Evolutionary conservation across 345 rosid genomes (phyloP), one percentile per base, ranked within the genome.

Genomic region (Trapa incisa): DNA sequence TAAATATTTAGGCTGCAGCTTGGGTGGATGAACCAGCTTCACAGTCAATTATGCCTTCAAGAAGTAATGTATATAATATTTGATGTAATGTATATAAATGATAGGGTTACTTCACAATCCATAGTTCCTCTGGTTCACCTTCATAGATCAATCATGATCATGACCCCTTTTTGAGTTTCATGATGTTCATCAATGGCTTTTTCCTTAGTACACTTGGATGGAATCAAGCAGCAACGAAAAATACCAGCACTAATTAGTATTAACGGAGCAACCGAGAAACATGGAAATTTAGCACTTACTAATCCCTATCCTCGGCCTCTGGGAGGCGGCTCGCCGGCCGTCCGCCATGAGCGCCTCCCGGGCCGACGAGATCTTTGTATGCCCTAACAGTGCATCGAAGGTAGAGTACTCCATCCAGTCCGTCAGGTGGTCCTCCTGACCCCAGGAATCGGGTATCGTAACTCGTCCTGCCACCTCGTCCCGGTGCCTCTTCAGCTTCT

Each of bases 371-470:
- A 87, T 75, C 56, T 82, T 83, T 32, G 22, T 73, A 0, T 87
- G 87, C 16, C 78, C 76, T 29, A 85, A 67, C 69, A 81, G 41
- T 9, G 77, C 61, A 22, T 89, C 89, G 37, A 89, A 89, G 0
- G 85, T 67, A 0, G 87, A 76, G 54, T 65, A 84, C 62, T 87
- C 93, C 47, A 84, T 80, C 96, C 96, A 89, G 13, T 85, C 86
- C 61, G 64, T 78, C 2, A 89, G 85, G 72, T 81, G 58, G 15
- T 75, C 78, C 70, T 89, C 96, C 45, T 87, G 82, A 0, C 83
- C 85, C 96, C 96, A 87, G 6, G 57, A 71, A 0, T 89, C 96
- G 6, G 93, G 92, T 69, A 89, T 76, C 67, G 65, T 15, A 61
- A 87, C 82, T 60, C 67, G 67, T 17, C 96, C 92, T 0, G 81